Evolutionary conservation across 495 filamentous ascomycete species (phyloP), one percentile per base, ranked within the genome.

Genomic region (Neurospora africana): DNA sequence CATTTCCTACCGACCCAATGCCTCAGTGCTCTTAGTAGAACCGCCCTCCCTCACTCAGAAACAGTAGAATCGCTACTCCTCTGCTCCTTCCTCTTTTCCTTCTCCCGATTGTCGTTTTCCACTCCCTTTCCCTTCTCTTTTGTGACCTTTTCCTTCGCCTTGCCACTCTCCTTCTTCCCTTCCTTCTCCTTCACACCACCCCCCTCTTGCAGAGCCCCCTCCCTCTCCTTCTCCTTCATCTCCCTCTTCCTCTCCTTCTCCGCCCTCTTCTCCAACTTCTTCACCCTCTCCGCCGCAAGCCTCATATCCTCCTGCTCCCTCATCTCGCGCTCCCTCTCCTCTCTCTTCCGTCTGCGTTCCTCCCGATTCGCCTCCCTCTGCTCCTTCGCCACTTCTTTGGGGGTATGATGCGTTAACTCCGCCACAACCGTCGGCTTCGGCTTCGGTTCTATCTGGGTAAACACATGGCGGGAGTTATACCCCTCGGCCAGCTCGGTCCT

Each of bases 401-500:
- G 53, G 13, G 53, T 61, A 33, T 61, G 53, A 17, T 61, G 53
- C 21, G 53, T 61, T 9, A 61, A 3, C 33, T 68, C 39, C 43
- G 39, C 53, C 35, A 71, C 33, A 37, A 67, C n/a, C 70, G 53
- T 38, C 27, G 33, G 40, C n/a, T 69, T 35, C 37, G 43, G 68
- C 30, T 47, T 27, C 0, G 76, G 78, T 8, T 71, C 7, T 0
- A 78, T 71, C 73, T 79, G 78, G 30, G 76, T 86, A 82, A 91
- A 91, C 47, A 86, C 78, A 80, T 91, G 90, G 77, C 92, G 84
- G 79, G 89, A 91, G 70, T 83, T 81, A 72, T 86, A 91, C 74
- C 89, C 91, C 69, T 92, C 89, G 30, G 87, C 85, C 40, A 86
- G 73, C 73, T 75, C 77, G 15, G 89, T 80, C 30, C 89, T 81